Conservation (phyloP, 2,329 filamentous ascomycete genomes). For the Beauveria caledonica region DNA sequence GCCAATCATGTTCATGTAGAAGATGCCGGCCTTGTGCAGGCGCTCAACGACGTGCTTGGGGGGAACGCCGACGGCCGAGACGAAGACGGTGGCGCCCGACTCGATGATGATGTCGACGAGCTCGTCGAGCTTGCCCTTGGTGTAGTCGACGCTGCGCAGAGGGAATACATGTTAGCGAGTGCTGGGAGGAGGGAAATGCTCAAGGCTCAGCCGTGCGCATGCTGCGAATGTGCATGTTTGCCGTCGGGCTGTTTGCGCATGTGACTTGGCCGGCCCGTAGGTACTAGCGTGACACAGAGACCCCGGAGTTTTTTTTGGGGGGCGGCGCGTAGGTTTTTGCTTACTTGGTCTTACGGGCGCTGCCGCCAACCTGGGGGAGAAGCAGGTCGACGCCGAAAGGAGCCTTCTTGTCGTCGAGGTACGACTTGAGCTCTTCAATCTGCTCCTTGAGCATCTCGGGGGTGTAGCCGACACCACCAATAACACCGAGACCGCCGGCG, state of each 20-base stretch:
- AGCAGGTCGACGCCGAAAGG: slow-evolving; percentile 93
- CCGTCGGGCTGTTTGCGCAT: not conserved
- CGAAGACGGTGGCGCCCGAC: slow-evolving; percentile 84
- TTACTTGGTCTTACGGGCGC: slow-evolving; percentile 85
- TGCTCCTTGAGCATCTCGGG: slow-evolving; percentile 96
- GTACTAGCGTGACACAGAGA: not conserved
- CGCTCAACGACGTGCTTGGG: slow-evolving; percentile 82
- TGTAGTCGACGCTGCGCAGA: slow-evolving; percentile 84
- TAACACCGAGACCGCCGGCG: slow-evolving; percentile 91
- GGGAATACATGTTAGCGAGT: slow-evolving; percentile 1
- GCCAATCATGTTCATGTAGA: slow-evolving; percentile 99
- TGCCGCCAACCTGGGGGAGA: slow-evolving; percentile 89
- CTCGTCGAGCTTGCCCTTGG: slow-evolving; percentile 93
- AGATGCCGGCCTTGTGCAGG: slow-evolving; percentile 76
- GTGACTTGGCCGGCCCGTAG: not conserved
- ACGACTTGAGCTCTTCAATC: slow-evolving; percentile 87
- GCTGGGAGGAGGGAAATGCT: not conserved
- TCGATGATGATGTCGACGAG: slow-evolving; percentile 90
- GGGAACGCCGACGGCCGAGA: slow-evolving; percentile 91
- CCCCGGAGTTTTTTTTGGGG: no score
- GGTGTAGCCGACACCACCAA: slow-evolving; percentile 91
- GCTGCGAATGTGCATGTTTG: not conserved
- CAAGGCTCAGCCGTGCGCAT: not conserved
- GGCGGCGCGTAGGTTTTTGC: slow-evolving; percentile 16
- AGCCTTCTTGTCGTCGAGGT: slow-evolving; percentile 80